These are phyloP conservation scores for Trichosporon coremiiforme DNA, from an alignment of 1,284 basidiomycete species.

Conservation along the genomic window DNA sequence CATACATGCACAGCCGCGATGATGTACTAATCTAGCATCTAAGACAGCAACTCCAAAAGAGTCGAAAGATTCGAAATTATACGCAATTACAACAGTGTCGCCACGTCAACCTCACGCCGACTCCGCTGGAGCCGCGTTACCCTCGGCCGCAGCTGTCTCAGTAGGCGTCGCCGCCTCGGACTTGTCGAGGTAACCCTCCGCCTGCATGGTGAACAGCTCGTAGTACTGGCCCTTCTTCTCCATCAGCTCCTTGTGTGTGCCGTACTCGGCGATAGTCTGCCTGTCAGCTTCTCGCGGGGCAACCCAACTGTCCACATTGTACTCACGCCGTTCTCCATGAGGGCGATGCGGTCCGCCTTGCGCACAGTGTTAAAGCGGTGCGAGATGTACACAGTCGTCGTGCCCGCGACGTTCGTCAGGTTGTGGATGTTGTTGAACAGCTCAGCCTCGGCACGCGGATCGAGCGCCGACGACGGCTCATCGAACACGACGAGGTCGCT, in stretches of 20 bases:
- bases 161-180: neutral
- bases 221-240: constrained; percentile 48
- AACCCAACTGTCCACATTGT: neutral
- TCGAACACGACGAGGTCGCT: constrained; percentile 78
- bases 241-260: constrained; percentile 74
- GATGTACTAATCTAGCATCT: neutral
- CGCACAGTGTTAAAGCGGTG: constrained; percentile 63
- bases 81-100: neutral
- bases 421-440: constrained; percentile 61
- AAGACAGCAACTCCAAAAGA: neutral
- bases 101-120: neutral
- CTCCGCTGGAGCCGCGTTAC: neutral
- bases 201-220: constrained; percentile 29
- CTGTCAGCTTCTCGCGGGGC: neutral
- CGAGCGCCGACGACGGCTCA: constrained; percentile 64
- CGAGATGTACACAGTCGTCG: constrained; percentile 79
- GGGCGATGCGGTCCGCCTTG: constrained; percentile 63
- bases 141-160: no score
- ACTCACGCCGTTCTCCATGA: constrained; percentile 73
- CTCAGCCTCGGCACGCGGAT: constrained; percentile 74
- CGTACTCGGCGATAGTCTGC: constrained; percentile 69
- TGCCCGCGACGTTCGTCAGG: constrained; percentile 40
- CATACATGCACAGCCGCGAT: no score
- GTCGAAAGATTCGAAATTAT: neutral
- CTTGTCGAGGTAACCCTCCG: constrained; percentile 16